phyloP scores from a whole-genome alignment of 208 protist species.

The Wallacemonas sp. region DNA sequence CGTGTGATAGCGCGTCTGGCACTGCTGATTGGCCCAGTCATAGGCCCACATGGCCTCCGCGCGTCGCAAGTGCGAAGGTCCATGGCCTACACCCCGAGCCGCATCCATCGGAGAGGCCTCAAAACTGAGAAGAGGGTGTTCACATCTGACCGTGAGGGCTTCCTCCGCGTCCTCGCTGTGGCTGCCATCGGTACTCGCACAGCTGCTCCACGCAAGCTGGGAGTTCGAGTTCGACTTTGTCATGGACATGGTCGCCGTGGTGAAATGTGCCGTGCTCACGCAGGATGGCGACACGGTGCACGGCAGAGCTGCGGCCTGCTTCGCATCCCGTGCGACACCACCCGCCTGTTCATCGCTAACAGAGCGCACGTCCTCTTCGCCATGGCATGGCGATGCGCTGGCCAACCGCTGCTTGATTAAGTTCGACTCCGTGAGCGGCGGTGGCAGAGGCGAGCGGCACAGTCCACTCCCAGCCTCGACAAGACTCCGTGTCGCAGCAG shows the following conservation, averaged over 20 bases:
- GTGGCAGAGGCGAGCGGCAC: background rate
- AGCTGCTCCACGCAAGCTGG: background rate
- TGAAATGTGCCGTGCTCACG: background rate
- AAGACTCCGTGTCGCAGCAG: no score
- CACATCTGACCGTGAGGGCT: no score
- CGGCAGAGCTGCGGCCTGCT: background rate
- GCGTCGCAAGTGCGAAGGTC: no score
- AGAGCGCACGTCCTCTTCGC: no score
- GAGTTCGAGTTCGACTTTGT: slow-evolving; percentile 4
- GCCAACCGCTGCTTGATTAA: background rate
- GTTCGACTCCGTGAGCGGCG: background rate
- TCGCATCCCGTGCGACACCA: no score
- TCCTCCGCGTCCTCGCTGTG: slow-evolving; percentile 1
- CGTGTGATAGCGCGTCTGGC: slow-evolving; percentile 1
- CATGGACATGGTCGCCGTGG: slow-evolving; percentile 7
- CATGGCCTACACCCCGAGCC: no score
- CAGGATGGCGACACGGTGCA: background rate
- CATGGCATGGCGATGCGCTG: background rate
- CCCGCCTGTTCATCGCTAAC: no score
- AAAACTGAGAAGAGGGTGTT: no score
- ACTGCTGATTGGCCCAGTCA: background rate
- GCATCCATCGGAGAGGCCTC: no score
- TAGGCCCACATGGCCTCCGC: background rate
- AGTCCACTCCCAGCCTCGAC: no score
- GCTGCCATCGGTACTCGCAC: background rate